These are phyloP conservation scores for Bipolaris oryzae DNA, from an alignment of 2,329 filamentous ascomycete species.

Conservation along the genomic window DNA sequence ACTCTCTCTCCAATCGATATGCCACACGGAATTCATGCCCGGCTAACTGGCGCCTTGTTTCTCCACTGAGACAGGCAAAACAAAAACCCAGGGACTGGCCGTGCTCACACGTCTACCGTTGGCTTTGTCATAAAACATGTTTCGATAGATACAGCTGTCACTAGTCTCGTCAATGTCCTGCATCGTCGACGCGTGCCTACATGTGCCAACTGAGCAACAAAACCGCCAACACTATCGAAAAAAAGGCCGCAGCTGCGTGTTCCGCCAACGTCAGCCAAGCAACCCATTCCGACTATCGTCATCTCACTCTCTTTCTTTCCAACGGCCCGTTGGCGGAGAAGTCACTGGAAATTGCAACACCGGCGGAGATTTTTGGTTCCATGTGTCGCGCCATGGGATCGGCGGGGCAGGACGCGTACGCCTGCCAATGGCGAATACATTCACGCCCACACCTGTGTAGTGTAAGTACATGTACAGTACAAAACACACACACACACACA, in stretches of 20 bases:
- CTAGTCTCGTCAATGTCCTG: not conserved
- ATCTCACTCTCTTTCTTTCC: not conserved
- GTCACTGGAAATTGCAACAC: not conserved
- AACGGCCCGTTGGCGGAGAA: not conserved
- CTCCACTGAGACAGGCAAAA: not conserved
- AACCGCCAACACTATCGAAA: conserved; percentile 4
- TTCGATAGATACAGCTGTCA: conserved; percentile 10
- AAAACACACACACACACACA: not conserved
- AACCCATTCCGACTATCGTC: not conserved
- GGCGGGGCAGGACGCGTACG: conserved; percentile 7
- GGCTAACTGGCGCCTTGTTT: not conserved
- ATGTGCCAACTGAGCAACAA: not conserved
- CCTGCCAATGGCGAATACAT: not conserved
- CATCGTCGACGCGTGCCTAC: not conserved
- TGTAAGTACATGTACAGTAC: not conserved
- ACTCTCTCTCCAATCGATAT: not conserved
- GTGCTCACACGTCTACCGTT: not conserved
- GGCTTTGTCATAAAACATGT: conserved; percentile 8
- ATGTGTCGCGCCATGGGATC: not conserved
- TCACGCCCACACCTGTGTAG: not conserved
- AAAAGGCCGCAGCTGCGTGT: not conserved
- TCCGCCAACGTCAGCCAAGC: conserved; percentile 5
- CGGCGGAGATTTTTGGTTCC: not conserved
- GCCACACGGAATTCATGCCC: not conserved
- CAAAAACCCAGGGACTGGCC: not conserved